Base-by-base conservation (phyloP, 805 yeast genomes). In the Lipomyces lipofer region DNA sequence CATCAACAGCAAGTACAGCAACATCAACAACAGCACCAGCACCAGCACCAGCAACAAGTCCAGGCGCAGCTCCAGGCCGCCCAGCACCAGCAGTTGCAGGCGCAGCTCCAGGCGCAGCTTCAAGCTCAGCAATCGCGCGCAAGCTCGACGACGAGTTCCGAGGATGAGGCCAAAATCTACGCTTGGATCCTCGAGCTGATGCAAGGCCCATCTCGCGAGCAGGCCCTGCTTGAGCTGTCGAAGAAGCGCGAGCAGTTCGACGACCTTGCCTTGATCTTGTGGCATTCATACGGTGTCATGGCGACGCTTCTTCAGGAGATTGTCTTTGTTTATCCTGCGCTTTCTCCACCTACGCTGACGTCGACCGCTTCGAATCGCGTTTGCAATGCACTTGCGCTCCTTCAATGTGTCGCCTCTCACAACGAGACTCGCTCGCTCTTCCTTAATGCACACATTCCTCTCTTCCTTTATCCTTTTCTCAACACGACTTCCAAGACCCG, bases 261-360 rank as follows among this genome's bases (percentile, higher is more conserved):
- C 54, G 98, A 92, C 68, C 77, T 92, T 54, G 98, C 98, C 0
- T 71, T 90, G 36, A 95, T 92, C 4, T 74, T 92, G 54, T 92
- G 99, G 99, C 85, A 92, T 65, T 88, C 97, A 3, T 91, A 86
- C 71, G 99, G 98, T 13, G 97, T 92, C 10, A 90, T 94, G 95
- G 85, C 98, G 1, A 85, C 90, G 19, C 73, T 92, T 35, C 71
- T 92, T 55, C 95, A 88, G 68, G 99, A 92, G 68, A 90, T 92
- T 50, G 84, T 90, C 35, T 79, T 88, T 2, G 96, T 92, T 4
- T 92, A 92, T 69, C 97, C 99, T 10, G 78, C 85, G 66, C 75
- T 92, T 55, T 85, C 88, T 33, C 97, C 97, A 12, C 96, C 95
- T 28, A 83, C 80, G 40, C 77, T 94, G 55, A 83, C 90, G 3